Percentiles rank a stretch among this genome's conserved stretches.
These are phyloP conservation scores for Penicillium egyptiacum DNA, from an alignment of 495 filamentous ascomycete genomes.

Conservation along the genomic window DNA sequence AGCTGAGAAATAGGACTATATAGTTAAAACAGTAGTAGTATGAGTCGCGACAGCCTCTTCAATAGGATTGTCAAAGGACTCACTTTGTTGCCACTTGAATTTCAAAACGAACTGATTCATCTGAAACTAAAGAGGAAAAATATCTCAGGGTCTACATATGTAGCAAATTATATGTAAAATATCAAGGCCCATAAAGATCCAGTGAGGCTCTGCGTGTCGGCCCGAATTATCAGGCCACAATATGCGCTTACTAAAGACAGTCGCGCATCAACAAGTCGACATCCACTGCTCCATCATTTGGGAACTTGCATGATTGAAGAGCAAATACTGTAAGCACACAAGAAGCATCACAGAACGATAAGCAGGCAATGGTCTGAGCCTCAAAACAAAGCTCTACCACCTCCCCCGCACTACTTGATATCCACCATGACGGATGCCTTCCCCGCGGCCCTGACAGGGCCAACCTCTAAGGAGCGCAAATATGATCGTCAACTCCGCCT, in stretches of 20 bases:
- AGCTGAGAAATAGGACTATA: background rate
- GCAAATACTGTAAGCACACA: background rate
- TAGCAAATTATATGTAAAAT: background rate
- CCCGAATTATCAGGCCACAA: background rate
- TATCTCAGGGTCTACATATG: too few relatives aligned
- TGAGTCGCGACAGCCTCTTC: background rate
- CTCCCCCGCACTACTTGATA: conserved; percentile 8
- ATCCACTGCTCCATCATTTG: conserved; percentile 1
- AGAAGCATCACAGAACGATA: background rate
- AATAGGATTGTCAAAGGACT: background rate
- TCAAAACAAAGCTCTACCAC: background rate
- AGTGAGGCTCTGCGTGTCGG: background rate
- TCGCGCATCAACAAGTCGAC: conserved; percentile 4
- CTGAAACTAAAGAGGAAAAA: background rate
- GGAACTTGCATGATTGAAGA: background rate
- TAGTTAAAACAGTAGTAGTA: background rate
- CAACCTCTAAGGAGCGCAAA: conserved; percentile 84
- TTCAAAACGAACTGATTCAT: background rate
- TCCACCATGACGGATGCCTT: conserved; percentile 42
- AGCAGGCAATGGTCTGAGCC: background rate
- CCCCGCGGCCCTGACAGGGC: conserved; percentile 48
- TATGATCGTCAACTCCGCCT: conserved; percentile 95
- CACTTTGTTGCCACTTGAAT: background rate
- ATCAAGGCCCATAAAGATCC: background rate
- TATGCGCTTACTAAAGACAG: conserved; percentile 4